These are phyloP conservation scores for Beverwykella pulmonaria DNA, from an alignment of 495 filamentous ascomycete genomes.

Conservation along the genomic window DNA sequence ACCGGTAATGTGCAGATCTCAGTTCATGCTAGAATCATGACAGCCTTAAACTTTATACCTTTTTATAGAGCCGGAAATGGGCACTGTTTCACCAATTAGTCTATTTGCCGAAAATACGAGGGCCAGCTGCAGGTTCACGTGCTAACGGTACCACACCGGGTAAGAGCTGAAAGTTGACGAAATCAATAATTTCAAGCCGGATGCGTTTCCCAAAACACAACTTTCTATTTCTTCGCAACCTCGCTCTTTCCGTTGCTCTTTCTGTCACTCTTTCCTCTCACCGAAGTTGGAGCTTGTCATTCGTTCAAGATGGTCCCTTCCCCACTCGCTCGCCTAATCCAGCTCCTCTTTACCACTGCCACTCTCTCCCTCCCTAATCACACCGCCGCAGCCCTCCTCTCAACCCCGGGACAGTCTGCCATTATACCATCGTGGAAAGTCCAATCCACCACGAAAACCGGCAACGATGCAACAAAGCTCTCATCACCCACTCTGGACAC, in stretches of 20 bases:
- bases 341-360: neutral
- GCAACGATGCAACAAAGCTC: slow-evolving; percentile 47
- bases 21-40: no score
- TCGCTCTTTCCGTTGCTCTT: no score
- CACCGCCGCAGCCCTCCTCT: slow-evolving; percentile 5
- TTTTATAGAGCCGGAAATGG: neutral
- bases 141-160: slow-evolving; percentile 1
- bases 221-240: no score
- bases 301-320: neutral
- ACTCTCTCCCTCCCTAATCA: neutral
- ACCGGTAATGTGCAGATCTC: no score
- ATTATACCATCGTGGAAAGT: slow-evolving; percentile 61
- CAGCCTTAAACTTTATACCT: neutral
- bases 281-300: no score
- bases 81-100: neutral
- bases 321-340: neutral
- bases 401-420: slow-evolving; percentile 18
- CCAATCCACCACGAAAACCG: slow-evolving; percentile 51
- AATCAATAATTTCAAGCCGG: no score
- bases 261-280: no score
- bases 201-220: no score
- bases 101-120: neutral
- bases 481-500: slow-evolving; percentile 55
- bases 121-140: slow-evolving; percentile 1
- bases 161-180: neutral